Evolutionary conservation across 805 yeast species (phyloP), one percentile per base, ranked within the genome.

Genomic region (Blastobotrys parvus): DNA sequence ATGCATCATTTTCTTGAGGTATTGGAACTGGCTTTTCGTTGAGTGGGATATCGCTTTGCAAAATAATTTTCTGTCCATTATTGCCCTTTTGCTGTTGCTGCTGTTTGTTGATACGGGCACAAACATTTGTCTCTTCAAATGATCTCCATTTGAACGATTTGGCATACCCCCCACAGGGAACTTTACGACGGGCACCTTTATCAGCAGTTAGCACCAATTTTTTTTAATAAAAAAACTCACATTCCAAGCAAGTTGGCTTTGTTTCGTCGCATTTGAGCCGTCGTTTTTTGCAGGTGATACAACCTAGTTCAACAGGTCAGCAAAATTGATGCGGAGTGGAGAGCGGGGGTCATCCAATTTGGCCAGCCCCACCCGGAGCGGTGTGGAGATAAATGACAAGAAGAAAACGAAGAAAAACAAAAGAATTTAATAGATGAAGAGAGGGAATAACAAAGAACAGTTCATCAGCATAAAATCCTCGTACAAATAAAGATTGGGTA

Each of bases 211-310:
- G 7, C 7, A 11, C 34, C n/a, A 31, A 11, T 5, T 31, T 11
- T 16, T 31, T 10, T 11, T 7, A 11, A n/a, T 11, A n/a, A n/a
- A n/a, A n/a, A 17, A 33, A n/a, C 39, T 68, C 63, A 63, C 97
- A 89, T 62, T 87, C 86, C 17, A 67, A 66, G 60, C 97, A 89
- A 4, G 67, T 59, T 0, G 97, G 97, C 46, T 78, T 82, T 0
- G 68, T 66, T 60, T 90, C 97, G 59, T 89, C 97, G 68, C 97
- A 89, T 60, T 89, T 89, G 34, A 90, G 95, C 42, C 97, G 69
- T 54, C 97, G 73, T 51, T 77, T 74, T 58, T 89, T 89, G 64
- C 97, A 89, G 1, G 94, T 84, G 33, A 79, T 75, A 64, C 97
- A 89, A 0, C 97, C 97, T 35, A 22, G 11, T 32, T 21, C n/a